Conservation (phyloP, 208 protist species). For the Trypanosoma rangeli region DNA sequence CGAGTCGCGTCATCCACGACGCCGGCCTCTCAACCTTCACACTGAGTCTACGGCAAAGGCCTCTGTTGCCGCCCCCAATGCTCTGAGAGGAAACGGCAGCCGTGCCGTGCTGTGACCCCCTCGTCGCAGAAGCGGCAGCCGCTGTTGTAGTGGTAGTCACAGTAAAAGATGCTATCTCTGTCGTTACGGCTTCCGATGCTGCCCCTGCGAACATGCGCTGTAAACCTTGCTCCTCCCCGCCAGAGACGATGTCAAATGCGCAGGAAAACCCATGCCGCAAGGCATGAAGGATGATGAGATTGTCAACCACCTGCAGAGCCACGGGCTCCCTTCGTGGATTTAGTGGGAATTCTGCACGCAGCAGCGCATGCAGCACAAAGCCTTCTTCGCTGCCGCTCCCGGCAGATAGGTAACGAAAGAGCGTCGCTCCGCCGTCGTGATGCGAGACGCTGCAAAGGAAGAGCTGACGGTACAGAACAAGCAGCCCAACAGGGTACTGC, state of each 20-base stretch:
- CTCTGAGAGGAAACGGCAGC: not conserved
- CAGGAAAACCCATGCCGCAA: constrained; percentile 20
- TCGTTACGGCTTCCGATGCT: not conserved
- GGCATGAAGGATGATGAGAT: constrained; percentile 53
- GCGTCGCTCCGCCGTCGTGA: constrained; percentile 16
- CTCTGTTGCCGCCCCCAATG: not conserved
- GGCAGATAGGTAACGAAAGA: constrained; percentile 26
- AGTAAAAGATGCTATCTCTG: not conserved
- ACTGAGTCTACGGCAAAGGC: not conserved
- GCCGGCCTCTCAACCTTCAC: not conserved
- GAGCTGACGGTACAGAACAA: constrained; percentile 42
- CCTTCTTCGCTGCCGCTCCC: constrained; percentile 4
- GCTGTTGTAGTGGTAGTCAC: not conserved
- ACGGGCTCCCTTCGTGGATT: constrained; percentile 22
- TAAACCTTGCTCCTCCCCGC: constrained; percentile 16
- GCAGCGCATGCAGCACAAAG: constrained; percentile 33
- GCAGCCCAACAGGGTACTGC: constrained; percentile 31
- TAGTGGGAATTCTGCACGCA: constrained; percentile 16
- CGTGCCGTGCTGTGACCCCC: not conserved
- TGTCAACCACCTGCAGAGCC: constrained; percentile 49
- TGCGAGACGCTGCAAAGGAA: constrained; percentile 40
- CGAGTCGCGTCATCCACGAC: constrained; percentile 14
- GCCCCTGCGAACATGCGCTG: not conserved
- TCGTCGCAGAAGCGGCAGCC: not conserved
- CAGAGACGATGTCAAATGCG: constrained; percentile 38